Evolutionary conservation across 768 basidiomycete genomes (phyloP), one percentile per base, ranked within the genome.

Genomic region (Piloderma croceum): DNA sequence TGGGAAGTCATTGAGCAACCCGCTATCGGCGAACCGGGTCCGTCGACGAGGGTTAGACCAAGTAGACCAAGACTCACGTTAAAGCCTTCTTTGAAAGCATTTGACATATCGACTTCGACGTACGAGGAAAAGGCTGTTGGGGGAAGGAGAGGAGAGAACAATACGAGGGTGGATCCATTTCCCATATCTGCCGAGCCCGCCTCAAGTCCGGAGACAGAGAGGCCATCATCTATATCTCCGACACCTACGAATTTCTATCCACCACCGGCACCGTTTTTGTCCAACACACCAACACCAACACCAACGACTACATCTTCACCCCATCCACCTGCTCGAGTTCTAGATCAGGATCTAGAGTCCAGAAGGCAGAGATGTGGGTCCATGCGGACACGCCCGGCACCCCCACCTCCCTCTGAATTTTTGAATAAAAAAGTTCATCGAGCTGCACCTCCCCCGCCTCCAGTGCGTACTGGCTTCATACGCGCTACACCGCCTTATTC

Each of bases 1-100:
- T 76, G 74, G 74, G 73, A 75, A 49, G 57, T 73, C n/a, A 47
- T 76, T 3, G 59, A 60, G 34, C 25, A 19, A 4, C 31, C 38
- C 23, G 19, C 18, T 18, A 27, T n/a, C n/a, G n/a, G n/a, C n/a
- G n/a, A n/a, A n/a, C n/a, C 29, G 25, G 19, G 38, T 3, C 27
- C 29, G 7, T 17, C 38, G 11, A 15, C 38, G 13, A 15, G 24
- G 38, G 46, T 15, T 31, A 40, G 24, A 25, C 36, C 10, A 39
- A 39, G 12, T 39, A 43, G 13, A 42, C 32, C 10, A 15, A 15
- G 27, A 29, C n/a, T n/a, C n/a, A n/a, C n/a, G n/a, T n/a, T n/a
- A n/a, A n/a, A n/a, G n/a, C n/a, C n/a, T n/a, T n/a, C n/a, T n/a
- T n/a, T n/a, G n/a, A n/a, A n/a, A n/a, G n/a, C n/a, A n/a, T n/a